Evolutionary conservation across 73 alveolate species (phyloP), one percentile per base, ranked within the genome.

Genomic region (Tetrahymena borealis): DNA sequence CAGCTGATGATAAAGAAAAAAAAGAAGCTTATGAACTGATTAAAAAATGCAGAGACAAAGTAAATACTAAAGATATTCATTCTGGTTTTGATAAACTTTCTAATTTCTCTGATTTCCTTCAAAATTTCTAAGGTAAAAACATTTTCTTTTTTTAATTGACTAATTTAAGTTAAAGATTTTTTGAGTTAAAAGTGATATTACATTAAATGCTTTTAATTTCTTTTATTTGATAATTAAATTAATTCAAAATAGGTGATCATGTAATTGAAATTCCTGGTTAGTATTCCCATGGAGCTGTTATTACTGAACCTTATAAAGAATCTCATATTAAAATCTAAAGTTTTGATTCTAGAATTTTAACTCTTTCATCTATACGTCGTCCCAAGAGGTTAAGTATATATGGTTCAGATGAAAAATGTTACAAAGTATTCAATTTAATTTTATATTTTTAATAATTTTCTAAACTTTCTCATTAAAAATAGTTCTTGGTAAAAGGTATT

Each of bases 341-440:
- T 33, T 97, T 98, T 93, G 98, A 97, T 92, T 98, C 98, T 85
- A 96, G 96, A 79, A 60, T 98, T 91, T 96, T 98, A 36, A 96
- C 96, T 0, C 96, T 98, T 13, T 96, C 98, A 11, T 98, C 99
- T n/a, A 97, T 98, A 24, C 94, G 99, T 91, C 97, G 97, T 38
- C 99, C 99, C 15, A 98, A 98, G 94, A 95, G 99, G 94, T 91
- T 98, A 18, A 98, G 97, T 42, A 96, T 98, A 4, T 97, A 98
- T 94, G 99, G 99, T 32, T 94, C 98, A 35, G 98, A 98, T 97
- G 99, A 98, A 96, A 98, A 98, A 94, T 97, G 97, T 13, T 98
- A 98, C 95, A 60, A 60, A n/a, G 85, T 94, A 94, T 43, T 6
- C 11, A 3, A 41, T 40, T 15, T 3, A 40, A 15, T 15, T 4